Base-by-base conservation (phyloP, 78 protist genomes). In the Dictyostelium brefeldianum region DNA sequence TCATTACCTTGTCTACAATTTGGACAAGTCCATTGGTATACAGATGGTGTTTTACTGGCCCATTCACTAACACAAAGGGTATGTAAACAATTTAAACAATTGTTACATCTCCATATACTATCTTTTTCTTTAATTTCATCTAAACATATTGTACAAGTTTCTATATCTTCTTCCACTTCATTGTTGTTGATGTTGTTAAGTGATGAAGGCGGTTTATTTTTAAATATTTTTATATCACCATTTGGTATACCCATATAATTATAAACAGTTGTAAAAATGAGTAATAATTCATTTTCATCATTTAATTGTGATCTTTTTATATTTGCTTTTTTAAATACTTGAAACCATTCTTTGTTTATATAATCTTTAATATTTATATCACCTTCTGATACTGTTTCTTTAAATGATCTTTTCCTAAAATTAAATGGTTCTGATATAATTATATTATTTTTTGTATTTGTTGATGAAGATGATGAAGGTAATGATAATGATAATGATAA, bases 11-110 rank as follows among this genome's bases (percentile, higher is more conserved):
- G 20, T 22, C 69, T 25, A 59, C 69, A 59, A 59, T 59, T 59
- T 59, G 69, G 69, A 8, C 69, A 59, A 59, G 29, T 59, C 69
- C 69, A 59, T 22, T 59, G 69, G n/a, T 59, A 59, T 9, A 59
- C 29, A 22, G 6, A 10, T n/a, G 29, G 29, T n/a, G 69, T 59
- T 22, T n/a, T 22, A n/a, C 14, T 20, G 6, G 69, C 69, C 69
- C 69, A 59, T 20, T 25, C 11, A 22, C 14, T 7, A 7, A 59
- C 69, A 8, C 69, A 59, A 15, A 9, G 12, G 0, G 31, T n/a
- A 22, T 59, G 69, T 59, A 59, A 59, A 22, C 25, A 22, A 22
- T 59, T 59, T n/a, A 29, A 59, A 59, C 69, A 59, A 15, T 59
- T 59, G 0, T 22, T 59, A 59, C 69, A 59, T 22, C 69, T 22